Percentiles rank a stretch among this genome's conserved stretches.
Conservation (phyloP, 768 basidiomycete species). For the Crucibulum laeve region DNA sequence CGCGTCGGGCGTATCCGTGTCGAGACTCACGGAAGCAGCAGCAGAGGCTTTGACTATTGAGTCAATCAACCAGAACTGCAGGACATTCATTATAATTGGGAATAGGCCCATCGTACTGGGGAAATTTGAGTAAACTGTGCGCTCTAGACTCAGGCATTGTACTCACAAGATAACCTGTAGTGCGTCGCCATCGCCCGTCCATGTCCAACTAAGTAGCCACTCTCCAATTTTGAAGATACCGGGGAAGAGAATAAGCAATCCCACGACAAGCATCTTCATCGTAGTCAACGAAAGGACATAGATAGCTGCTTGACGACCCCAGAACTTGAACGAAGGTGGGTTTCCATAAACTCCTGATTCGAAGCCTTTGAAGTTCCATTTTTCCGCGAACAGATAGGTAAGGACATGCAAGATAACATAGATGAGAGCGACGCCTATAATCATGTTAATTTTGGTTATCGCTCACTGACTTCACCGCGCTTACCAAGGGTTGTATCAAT, state of each 20-base stretch:
- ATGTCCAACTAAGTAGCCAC: conserved; percentile 81
- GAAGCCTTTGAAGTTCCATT: conserved; percentile 67
- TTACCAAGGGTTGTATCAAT: conserved; percentile 88
- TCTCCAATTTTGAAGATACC: conserved; percentile 73
- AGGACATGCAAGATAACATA: conserved; percentile 66
- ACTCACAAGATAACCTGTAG: conserved; percentile 81
- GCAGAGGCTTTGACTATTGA: conserved; percentile 80
- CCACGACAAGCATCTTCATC: conserved; percentile 92
- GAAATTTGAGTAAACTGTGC: conserved; percentile 3
- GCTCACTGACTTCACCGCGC: conserved; percentile 14
- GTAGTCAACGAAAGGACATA: conserved; percentile 77
- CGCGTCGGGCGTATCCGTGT: conserved; percentile 30
- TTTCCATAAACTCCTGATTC: conserved; percentile 85
- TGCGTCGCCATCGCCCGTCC: conserved; percentile 54
- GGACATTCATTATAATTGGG: conserved; percentile 81
- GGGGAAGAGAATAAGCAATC: conserved; percentile 67
- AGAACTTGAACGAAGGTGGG: conserved; percentile 71
- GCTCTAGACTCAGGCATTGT: not conserved
- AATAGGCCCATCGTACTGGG: conserved; percentile 85
- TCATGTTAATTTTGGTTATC: not conserved
- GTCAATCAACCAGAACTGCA: conserved; percentile 96
- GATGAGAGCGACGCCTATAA: conserved; percentile 75
- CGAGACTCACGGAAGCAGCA: conserved; percentile 30
- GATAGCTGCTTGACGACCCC: conserved; percentile 73
- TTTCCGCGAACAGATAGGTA: conserved; percentile 63